Evolutionary conservation across 1,284 basidiomycete genomes (phyloP).

Genomic region (Apiotrichum mycotoxinovorans): DNA sequence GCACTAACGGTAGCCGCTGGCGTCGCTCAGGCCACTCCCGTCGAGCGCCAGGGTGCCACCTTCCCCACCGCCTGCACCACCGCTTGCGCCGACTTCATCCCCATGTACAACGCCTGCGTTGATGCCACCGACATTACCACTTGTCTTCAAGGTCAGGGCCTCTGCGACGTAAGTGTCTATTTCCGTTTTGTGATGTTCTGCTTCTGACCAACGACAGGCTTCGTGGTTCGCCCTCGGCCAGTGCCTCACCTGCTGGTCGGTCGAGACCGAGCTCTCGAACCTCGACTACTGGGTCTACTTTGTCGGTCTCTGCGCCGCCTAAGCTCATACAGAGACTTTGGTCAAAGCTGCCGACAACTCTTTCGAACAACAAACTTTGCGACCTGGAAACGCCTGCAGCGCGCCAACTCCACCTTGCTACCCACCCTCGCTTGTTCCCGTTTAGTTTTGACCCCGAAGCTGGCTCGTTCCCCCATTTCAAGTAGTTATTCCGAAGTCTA

Average conservation of each 20-base stretch:
- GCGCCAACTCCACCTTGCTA: too few relatives aligned
- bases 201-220: neutral
- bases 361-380: too few relatives aligned
- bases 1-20: too few relatives aligned
- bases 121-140: neutral
- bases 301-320: too few relatives aligned
- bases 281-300: neutral
- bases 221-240: neutral
- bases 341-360: too few relatives aligned
- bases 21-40: neutral
- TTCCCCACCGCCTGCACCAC: neutral
- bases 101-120: neutral
- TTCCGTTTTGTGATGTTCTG: too few relatives aligned
- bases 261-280: neutral
- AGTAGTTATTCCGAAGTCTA: too few relatives aligned
- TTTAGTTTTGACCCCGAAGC: too few relatives aligned
- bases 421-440: too few relatives aligned
- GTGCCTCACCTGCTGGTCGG: neutral
- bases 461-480: too few relatives aligned
- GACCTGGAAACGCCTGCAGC: too few relatives aligned
- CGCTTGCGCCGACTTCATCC: neutral
- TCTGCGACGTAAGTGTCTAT: neutral
- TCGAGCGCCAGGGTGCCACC: neutral
- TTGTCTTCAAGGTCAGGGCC: neutral
- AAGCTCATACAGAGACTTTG: too few relatives aligned